Percentiles rank a stretch among this genome's conserved stretches.
phyloP scores from a whole-genome alignment of 805 yeast genomes.

The Pichia pseudocactophila region DNA sequence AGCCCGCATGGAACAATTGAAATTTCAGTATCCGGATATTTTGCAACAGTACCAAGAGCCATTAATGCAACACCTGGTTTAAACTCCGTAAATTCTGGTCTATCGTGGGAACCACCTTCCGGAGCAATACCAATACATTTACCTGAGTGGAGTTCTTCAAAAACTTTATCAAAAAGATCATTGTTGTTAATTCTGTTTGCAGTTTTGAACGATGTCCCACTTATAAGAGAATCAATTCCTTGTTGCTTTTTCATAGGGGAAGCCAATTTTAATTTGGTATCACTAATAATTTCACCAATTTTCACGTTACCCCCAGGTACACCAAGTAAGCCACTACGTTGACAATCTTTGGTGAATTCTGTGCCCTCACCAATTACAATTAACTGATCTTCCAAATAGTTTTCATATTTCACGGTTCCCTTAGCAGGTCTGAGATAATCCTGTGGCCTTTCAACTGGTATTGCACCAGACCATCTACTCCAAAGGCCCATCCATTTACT shows the following conservation, averaged over 20 bases:
- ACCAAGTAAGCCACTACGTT: conserved; percentile 61
- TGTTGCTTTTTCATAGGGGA: conserved; percentile 56
- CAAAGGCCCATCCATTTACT: conserved; percentile 64
- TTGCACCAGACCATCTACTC: conserved; percentile 67
- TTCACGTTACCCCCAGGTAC: conserved; percentile 75
- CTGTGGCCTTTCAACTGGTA: conserved; percentile 90
- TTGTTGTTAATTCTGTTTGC: conserved; percentile 83
- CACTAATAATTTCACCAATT: conserved; percentile 58
- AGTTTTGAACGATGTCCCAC: conserved; percentile 50
- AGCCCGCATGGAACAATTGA: conserved; percentile 92
- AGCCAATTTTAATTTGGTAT: conserved; percentile 56
- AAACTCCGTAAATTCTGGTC: conserved; percentile 81
- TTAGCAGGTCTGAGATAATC: conserved; percentile 66
- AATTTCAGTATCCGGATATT: conserved; percentile 57
- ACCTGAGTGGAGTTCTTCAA: conserved; percentile 61
- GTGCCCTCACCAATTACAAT: conserved; percentile 64
- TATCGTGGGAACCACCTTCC: conserved; percentile 98
- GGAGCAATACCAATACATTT: conserved; percentile 88
- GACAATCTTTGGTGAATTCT: conserved; percentile 52
- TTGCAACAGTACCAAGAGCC: conserved; percentile 89
- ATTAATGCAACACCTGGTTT: conserved; percentile 97
- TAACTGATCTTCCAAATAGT: conserved; percentile 39
- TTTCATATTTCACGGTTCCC: conserved; percentile 41
- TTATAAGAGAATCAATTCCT: conserved; percentile 36
- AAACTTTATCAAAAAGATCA: conserved; percentile 69